Percentiles rank a stretch among this genome's conserved stretches.
Conservation (phyloP, 768 basidiomycete genomes). For the Macrolepiota fuliginosa region DNA sequence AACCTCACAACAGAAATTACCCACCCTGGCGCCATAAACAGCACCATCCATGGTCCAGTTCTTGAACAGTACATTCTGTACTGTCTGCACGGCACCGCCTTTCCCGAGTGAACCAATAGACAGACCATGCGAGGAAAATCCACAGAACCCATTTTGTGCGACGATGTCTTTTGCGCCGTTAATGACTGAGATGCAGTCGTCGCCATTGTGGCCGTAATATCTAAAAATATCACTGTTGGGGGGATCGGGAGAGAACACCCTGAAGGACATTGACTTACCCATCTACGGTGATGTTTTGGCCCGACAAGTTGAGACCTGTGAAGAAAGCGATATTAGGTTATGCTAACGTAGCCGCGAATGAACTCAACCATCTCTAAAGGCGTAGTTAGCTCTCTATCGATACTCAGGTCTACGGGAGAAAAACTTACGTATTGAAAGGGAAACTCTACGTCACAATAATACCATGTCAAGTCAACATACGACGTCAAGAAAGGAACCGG, state of each 20-base stretch:
- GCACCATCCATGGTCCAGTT: slow-evolving; percentile 51
- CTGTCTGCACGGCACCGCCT: slow-evolving; percentile 35
- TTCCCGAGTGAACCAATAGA: slow-evolving; percentile 46
- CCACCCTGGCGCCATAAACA: slow-evolving; percentile 41
- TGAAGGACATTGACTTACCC: slow-evolving; percentile 20
- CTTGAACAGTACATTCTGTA: slow-evolving; percentile 42
- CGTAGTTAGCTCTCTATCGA: not conserved
- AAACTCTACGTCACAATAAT: slow-evolving; percentile 26
- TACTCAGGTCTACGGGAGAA: not conserved
- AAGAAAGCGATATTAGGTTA: not conserved
- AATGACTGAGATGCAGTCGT: slow-evolving; percentile 48
- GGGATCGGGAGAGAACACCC: not conserved
- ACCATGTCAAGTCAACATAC: not conserved
- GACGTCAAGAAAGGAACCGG: not conserved
- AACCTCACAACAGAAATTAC: slow-evolving; percentile 13
- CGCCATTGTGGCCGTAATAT: slow-evolving; percentile 44
- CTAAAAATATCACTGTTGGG: slow-evolving; percentile 15
- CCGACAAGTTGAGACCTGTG: slow-evolving; percentile 33
- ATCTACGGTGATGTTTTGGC: slow-evolving; percentile 38
- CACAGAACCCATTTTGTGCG: slow-evolving; percentile 42
- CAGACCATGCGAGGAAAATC: slow-evolving; percentile 46
- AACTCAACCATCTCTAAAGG: slow-evolving; percentile 11
- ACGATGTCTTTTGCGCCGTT: slow-evolving; percentile 42
- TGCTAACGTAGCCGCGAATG: not conserved
- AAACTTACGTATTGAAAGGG: slow-evolving; percentile 42